Percentiles rank a stretch among this genome's conserved stretches.
Evolutionary conservation across 371 early-diverging fungal genomes (phyloP).

Genomic region (Mucor velutinosus): DNA sequence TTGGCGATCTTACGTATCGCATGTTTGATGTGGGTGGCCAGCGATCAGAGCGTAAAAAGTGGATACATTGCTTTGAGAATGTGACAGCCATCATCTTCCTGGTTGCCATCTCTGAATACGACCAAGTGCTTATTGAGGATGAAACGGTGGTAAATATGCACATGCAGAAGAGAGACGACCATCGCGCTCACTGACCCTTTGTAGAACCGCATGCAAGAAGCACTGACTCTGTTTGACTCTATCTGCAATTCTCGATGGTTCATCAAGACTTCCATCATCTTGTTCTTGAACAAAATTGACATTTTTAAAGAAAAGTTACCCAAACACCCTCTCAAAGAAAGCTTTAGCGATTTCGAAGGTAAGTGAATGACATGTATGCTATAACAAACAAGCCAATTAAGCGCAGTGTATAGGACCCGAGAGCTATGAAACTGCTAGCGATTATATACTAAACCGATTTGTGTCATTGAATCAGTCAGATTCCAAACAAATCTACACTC

Average conservation of each 20-base stretch:
- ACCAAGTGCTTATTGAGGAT: conserved; percentile 93
- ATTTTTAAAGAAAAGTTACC: conserved; percentile 73
- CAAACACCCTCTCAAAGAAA: conserved; percentile 62
- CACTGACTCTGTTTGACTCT: conserved; percentile 71
- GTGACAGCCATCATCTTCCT: conserved; percentile 92
- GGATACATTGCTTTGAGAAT: conserved; percentile 94
- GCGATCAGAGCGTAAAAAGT: conserved; percentile 89
- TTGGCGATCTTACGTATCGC: conserved; percentile 79
- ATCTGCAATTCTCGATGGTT: conserved; percentile 83
- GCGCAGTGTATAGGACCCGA: conserved; percentile 51
- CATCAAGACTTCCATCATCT: conserved; percentile 74
- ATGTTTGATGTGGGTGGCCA: conserved; percentile 97
- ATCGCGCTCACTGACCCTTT: background rate
- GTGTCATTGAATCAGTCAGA: conserved; percentile 43
- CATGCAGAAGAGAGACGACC: background rate
- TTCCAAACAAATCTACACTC: conserved; percentile 55
- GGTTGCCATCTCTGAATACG: conserved; percentile 92
- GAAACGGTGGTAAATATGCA: conserved; percentile 64
- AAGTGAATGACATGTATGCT: background rate
- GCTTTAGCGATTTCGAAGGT: conserved; percentile 75
- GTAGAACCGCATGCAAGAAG: conserved; percentile 91
- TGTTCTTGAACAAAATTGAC: conserved; percentile 86
- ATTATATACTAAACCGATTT: conserved; percentile 49
- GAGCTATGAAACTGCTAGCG: conserved; percentile 63
- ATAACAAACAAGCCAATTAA: background rate